These are phyloP conservation scores for Balansia obtecta DNA, from an alignment of 2,329 filamentous ascomycete species.

Conservation along the genomic window DNA sequence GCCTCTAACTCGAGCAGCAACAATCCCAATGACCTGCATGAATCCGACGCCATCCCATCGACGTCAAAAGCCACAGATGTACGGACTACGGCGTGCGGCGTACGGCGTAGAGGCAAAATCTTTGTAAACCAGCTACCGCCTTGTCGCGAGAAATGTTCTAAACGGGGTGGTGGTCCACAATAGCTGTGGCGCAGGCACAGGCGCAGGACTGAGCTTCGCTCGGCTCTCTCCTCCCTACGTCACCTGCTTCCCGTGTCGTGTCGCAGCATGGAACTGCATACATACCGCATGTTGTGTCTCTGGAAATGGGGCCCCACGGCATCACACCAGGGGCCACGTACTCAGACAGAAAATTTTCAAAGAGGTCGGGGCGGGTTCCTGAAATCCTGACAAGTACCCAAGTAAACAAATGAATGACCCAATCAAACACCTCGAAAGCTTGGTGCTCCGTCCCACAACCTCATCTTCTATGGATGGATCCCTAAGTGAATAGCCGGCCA, in stretches of 20 bases:
- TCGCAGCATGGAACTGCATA: not conserved
- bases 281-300: too few species aligned
- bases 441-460: not conserved
- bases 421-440: not conserved
- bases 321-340: too few species aligned
- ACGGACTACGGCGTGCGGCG: too few species aligned
- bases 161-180: constrained; percentile 2
- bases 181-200: constrained; percentile 4
- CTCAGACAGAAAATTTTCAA: not conserved
- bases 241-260: not conserved
- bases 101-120: too few species aligned
- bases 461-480: not conserved
- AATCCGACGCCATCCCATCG: not conserved
- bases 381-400: not conserved
- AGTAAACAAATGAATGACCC: not conserved
- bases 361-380: not conserved
- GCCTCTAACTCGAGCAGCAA: not conserved
- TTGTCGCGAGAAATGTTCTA: not conserved
- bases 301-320: not conserved
- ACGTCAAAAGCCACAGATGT: not conserved
- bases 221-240: not conserved
- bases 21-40: not conserved
- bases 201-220: not conserved
- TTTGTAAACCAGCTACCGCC: not conserved
- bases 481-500: not conserved